Conservation (phyloP, 129 eudicot genomes). For the Escallonia rubra region DNA sequence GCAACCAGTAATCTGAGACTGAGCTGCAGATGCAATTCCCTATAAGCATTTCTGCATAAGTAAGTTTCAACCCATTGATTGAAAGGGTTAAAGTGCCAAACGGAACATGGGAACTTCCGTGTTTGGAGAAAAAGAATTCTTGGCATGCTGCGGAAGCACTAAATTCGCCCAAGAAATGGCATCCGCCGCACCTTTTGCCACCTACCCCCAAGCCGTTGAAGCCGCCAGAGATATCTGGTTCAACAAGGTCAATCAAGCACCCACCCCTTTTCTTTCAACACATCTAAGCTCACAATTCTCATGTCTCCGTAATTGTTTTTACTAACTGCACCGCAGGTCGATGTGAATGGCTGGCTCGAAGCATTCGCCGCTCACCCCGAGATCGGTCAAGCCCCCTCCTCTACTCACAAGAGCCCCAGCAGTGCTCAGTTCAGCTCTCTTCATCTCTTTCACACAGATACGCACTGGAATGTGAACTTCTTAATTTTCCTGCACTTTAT, state of each 20-base stretch:
- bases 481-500: too few relatives aligned
- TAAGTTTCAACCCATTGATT: too few relatives aligned
- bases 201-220: constrained; percentile 34
- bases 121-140: constrained; percentile 47
- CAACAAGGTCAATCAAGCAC: constrained; percentile 44
- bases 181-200: constrained; percentile 56
- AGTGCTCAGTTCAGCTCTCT: constrained; percentile 65
- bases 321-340: constrained; percentile 41
- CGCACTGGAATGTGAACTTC: neutral
- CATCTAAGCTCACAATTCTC: too few relatives aligned
- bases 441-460: neutral
- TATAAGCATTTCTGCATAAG: too few relatives aligned
- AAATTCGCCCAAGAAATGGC: constrained; percentile 69
- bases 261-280: too few relatives aligned
- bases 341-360: constrained; percentile 93
- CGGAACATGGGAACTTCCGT: neutral
- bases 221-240: constrained; percentile 87
- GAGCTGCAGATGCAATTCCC: too few relatives aligned
- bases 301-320: too few relatives aligned
- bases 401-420: constrained; percentile 46
- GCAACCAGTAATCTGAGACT: too few relatives aligned
- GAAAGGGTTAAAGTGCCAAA: too few relatives aligned
- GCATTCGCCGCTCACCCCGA: constrained; percentile 95
- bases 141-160: constrained; percentile 89
- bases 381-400: constrained; percentile 65